Conservation (phyloP, 2,329 filamentous ascomycete genomes). For the Trichothecium sympodiale region DNA sequence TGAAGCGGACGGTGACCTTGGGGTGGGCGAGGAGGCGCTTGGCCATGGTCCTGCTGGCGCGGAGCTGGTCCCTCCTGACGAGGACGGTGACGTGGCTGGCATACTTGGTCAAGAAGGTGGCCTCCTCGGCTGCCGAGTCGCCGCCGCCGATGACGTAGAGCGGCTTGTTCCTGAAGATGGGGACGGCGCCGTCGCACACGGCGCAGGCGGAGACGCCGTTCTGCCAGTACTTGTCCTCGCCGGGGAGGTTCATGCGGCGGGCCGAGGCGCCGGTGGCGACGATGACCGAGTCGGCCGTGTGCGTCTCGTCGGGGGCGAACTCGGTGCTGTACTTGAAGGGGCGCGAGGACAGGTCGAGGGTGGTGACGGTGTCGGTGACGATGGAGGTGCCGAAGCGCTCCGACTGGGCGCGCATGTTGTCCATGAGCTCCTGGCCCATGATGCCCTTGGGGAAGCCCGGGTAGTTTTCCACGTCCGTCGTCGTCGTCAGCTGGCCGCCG, state of each 20-base stretch:
- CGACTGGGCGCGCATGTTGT: slow-evolving; percentile 87
- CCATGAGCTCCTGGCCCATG: slow-evolving; percentile 83
- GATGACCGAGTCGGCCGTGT: slow-evolving; percentile 88
- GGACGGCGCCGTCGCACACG: slow-evolving; percentile 92
- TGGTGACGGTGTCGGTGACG: slow-evolving; percentile 82
- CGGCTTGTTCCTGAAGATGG: slow-evolving; percentile 94
- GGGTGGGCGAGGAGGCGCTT: slow-evolving; percentile 69
- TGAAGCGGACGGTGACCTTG: slow-evolving; percentile 85
- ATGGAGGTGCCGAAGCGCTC: slow-evolving; percentile 87
- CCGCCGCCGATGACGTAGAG: slow-evolving; percentile 93
- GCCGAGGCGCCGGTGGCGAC: slow-evolving; percentile 93
- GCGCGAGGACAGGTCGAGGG: slow-evolving; percentile 69
- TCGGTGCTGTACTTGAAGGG: slow-evolving; percentile 95
- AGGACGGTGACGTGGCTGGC: slow-evolving; percentile 89
- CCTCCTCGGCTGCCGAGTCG: slow-evolving; percentile 94
- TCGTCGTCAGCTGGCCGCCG: slow-evolving; percentile 94
- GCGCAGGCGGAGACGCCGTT: slow-evolving; percentile 93
- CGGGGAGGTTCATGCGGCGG: slow-evolving; percentile 66
- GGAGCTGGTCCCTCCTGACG: slow-evolving; percentile 75
- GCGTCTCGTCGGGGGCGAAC: slow-evolving; percentile 68
- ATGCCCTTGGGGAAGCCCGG: slow-evolving; percentile 88
- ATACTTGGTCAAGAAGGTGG: slow-evolving; percentile 96
- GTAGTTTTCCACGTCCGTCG: slow-evolving; percentile 97
- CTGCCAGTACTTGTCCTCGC: slow-evolving; percentile 96
- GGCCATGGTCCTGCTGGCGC: slow-evolving; percentile 88